These are phyloP conservation scores for Heracleum sosnowskyi DNA, from an alignment of 129 eudicot genomes.

Conservation along the genomic window DNA sequence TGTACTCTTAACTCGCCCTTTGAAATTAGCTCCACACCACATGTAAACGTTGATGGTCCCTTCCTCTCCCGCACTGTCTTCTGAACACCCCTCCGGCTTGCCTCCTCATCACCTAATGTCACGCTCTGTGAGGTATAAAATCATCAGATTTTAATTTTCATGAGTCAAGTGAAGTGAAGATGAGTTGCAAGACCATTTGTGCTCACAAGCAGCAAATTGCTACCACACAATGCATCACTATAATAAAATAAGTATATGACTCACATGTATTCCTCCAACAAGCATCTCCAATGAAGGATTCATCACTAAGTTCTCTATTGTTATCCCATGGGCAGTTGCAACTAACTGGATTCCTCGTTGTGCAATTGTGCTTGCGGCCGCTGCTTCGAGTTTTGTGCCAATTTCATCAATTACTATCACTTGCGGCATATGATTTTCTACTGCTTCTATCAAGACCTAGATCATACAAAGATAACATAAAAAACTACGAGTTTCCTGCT, in stretches of 20 bases:
- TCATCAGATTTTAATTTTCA: not conserved
- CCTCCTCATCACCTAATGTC: slow-evolving; percentile 96
- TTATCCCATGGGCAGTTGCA: slow-evolving; percentile 98
- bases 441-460: slow-evolving; percentile 97
- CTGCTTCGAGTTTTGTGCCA: slow-evolving; percentile 96
- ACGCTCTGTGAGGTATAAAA: slow-evolving; percentile 53
- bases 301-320: slow-evolving; percentile 81
- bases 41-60: slow-evolving; percentile 83
- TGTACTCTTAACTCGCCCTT: slow-evolving; percentile 77
- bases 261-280: slow-evolving; percentile 95
- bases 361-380: slow-evolving; percentile 96
- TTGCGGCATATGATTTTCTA: slow-evolving; percentile 99
- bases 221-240: not conserved
- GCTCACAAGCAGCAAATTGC: not conserved
- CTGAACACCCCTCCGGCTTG: slow-evolving; percentile 92
- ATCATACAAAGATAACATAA: slow-evolving; percentile 12
- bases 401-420: slow-evolving; percentile 97
- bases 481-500: slow-evolving; percentile 10
- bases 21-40: slow-evolving; percentile 90
- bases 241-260: not conserved
- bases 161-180: not conserved
- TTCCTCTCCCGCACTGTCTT: slow-evolving; percentile 82
- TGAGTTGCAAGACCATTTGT: not conserved
- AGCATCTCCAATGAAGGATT: slow-evolving; percentile 97
- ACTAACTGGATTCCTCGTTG: slow-evolving; percentile 98